Evolutionary conservation across 1,284 basidiomycete species (phyloP), one percentile per base, ranked within the genome.

Genomic region (Rhodotorula sp.): DNA sequence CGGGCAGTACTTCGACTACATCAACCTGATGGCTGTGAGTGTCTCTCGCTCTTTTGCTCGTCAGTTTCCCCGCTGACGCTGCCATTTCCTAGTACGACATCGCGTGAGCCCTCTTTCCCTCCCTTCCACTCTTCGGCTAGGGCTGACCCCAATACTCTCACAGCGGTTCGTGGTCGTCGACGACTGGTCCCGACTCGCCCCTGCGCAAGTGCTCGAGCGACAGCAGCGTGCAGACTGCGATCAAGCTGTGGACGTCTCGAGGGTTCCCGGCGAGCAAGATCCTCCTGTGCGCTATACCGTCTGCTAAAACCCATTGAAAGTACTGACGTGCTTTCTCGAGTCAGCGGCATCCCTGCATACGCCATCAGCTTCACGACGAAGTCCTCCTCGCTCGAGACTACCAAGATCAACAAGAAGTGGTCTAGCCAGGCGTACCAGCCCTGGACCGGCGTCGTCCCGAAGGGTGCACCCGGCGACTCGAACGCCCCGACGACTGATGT

Each of bases 281-380:
- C 28, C 28, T 53, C 16, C 28, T 30, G 8, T 31, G 7, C 6
- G 16, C n/a, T 22, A 15, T 51, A 4, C 26, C 6, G 20, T 24
- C 26, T 51, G 20, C 24, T 11, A 11, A n/a, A 24, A 8, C 48
- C 13, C 48, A 34, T 34, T 6, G 5, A 51, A 4, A 9, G 16
- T n/a, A 51, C 24, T n/a, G 24, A n/a, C 8, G n/a, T 15, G 47
- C 22, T n/a, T 28, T 26, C 26, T 26, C 20, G 13, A 31, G 13
- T 20, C 54, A 69, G 61, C n/a, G 67, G 70, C 20, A 70, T 74
- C 44, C 72, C 72, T 16, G 46, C 73, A 13, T 74, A 74, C 62
- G 67, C 65, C 47, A 56, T 70, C 56, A 69, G 66, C 28, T 74
- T 69, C 68, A 72, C 68, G 20, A 72, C 71, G 4, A 50, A 26